Percentiles rank a stretch among this genome's conserved stretches.
phyloP scores from a whole-genome alignment of 768 basidiomycete genomes.

The Boletus barrowsii region DNA sequence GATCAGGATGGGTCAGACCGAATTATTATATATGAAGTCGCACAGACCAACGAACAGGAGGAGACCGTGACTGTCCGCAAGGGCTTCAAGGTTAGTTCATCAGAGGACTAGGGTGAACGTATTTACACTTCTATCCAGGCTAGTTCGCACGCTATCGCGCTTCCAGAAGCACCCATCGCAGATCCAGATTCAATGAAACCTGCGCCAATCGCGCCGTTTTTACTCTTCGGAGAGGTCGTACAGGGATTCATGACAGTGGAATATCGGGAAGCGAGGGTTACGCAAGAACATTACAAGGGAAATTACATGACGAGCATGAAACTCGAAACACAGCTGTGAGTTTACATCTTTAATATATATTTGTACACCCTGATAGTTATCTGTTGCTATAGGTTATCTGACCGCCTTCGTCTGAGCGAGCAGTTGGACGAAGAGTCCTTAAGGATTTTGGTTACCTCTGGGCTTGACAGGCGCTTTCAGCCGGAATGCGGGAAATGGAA shows the following conservation, averaged over 20 bases:
- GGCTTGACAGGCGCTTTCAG: constrained; percentile 29
- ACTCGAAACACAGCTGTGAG: constrained; percentile 23
- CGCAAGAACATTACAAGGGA: neutral
- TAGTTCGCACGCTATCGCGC: constrained; percentile 8
- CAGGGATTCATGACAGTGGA: constrained; percentile 40
- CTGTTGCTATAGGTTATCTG: constrained; percentile 13
- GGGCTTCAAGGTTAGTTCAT: constrained; percentile 44
- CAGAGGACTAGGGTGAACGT: neutral
- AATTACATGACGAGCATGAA: constrained; percentile 1
- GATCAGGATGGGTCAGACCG: constrained; percentile 45
- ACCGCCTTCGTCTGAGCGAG: constrained; percentile 23
- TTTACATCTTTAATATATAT: neutral
- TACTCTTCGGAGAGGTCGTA: constrained; percentile 39
- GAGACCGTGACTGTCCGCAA: constrained; percentile 42
- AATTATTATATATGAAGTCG: constrained; percentile 52
- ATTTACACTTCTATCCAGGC: neutral
- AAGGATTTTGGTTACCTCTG: constrained; percentile 24
- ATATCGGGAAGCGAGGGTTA: constrained; percentile 15
- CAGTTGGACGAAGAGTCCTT: constrained; percentile 26
- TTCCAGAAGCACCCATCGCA: constrained; percentile 7
- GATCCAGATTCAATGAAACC: constrained; percentile 4
- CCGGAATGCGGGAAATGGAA: constrained; percentile 24
- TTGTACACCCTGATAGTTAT: neutral
- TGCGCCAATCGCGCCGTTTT: constrained; percentile 18
- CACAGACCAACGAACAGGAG: constrained; percentile 53